A percentile compares a stretch with the other conserved stretches of the same genome.
phyloP scores from a whole-genome alignment of 192 early-diverging fungal genomes.

The Oehlia diaphana region DNA sequence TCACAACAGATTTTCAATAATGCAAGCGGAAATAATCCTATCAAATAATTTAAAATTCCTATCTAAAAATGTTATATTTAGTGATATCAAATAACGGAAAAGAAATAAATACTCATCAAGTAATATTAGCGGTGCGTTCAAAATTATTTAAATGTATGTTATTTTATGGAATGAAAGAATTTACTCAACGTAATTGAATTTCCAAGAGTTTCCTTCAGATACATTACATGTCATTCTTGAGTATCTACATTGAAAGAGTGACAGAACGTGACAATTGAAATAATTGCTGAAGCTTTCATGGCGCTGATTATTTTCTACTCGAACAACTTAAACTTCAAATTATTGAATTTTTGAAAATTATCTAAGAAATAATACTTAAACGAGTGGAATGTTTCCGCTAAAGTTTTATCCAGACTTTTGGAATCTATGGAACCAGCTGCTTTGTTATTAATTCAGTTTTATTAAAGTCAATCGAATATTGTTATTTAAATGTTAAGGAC shows the following conservation, averaged over 20 bases:
- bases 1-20: too few relatives aligned
- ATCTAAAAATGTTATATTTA: too few relatives aligned
- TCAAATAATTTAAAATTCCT: too few relatives aligned
- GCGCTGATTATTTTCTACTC: neutral
- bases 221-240: neutral
- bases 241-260: neutral
- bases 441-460: neutral
- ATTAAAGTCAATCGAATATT: neutral
- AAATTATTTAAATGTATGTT: neutral
- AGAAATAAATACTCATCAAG: neutral
- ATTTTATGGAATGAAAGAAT: neutral
- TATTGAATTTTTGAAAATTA: neutral
- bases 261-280: neutral
- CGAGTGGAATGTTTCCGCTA: neutral
- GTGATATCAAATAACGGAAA: neutral
- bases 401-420: neutral
- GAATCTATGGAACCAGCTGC: neutral
- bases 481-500: too few relatives aligned
- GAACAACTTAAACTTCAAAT: neutral
- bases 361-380: neutral
- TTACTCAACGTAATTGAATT: neutral
- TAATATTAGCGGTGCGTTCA: neutral
- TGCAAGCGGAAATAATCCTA: too few relatives aligned
- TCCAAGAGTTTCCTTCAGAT: neutral
- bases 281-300: neutral